Base-by-base conservation (phyloP, 2,329 filamentous ascomycete genomes). In the Trichoderma atroviride region DNA sequence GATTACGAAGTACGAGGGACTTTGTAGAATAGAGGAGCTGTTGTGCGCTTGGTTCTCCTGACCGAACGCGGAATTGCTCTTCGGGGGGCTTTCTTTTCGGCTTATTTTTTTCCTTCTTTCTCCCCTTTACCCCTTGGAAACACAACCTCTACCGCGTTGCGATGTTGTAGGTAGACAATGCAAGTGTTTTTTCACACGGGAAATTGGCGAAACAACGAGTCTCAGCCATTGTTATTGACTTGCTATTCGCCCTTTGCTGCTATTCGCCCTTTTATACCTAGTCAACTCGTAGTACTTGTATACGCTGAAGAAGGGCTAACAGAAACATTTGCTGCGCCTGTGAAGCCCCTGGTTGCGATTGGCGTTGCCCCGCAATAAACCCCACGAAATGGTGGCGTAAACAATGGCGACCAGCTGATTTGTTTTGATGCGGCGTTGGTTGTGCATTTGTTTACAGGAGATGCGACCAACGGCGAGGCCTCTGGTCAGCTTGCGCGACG, bases 291-390 rank as follows among this genome's bases (percentile, higher is more conserved):
- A 35, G 33, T 35, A 13, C 9, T 33, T 13, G 33, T 35, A 35
- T 35, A 35, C 33, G 58, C 24, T 47, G 59, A 61, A n/a, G 9
- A 61, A 64, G 61, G 61, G 50, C 55, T 52, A 64, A 4, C 19
- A 43, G 57, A 37, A 22, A 9, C 27, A 40, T 16, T 31, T 27
- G 29, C 16, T 29, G 16, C 53, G 11, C 53, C n/a, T 56, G 27
- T 56, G 14, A 56, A 56, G n/a, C 33, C 57, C 57, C 57, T 40
- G 50, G 47, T 33, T 43, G 47, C 40, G 50, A 27, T 52, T 57
- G 55, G 29, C 10, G 64, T 33, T 68, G 56, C 47, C 57, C 65
- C 65, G 57, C 56, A 68, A 59, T 43, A 43, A 55, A 61, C 65
- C 65, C 65, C 56, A 55, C 65, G 57, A 47, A 61, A 40, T 13